Conservation (phyloP, 345 rosid genomes). For the thale cress (Arabidopsis thaliana) region DNA sequence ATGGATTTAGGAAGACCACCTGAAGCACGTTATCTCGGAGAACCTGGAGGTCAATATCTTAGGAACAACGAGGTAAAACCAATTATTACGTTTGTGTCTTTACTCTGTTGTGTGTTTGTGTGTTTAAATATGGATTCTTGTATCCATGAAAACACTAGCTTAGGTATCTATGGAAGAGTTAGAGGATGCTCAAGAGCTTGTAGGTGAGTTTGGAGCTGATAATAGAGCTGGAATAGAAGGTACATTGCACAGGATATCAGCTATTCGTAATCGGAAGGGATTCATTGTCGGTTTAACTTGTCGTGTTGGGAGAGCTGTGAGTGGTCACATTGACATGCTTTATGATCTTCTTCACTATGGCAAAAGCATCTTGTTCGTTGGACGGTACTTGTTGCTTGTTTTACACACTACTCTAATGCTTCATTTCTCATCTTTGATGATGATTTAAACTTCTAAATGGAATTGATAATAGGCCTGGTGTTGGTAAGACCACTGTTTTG, state of each 20-base stretch:
- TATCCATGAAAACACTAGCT: constrained; percentile 49
- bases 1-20: constrained; percentile 69
- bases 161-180: constrained; percentile 62
- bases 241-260: constrained; percentile 71
- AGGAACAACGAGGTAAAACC: constrained; percentile 58
- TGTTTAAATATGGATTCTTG: background rate
- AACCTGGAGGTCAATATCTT: constrained; percentile 57
- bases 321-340: constrained; percentile 68
- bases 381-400: constrained; percentile 50
- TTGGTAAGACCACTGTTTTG: constrained; percentile 77
- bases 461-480: constrained; percentile 57
- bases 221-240: constrained; percentile 77
- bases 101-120: too few species aligned
- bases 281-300: constrained; percentile 65
- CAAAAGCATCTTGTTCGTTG: constrained; percentile 68
- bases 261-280: constrained; percentile 65
- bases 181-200: constrained; percentile 62
- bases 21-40: constrained; percentile 69
- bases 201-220: constrained; percentile 66
- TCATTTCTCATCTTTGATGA: background rate
- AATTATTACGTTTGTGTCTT: background rate
- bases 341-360: constrained; percentile 66
- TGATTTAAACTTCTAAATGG: background rate
- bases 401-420: background rate
- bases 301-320: constrained; percentile 70